Evolutionary conservation across 345 rosid species (phyloP).

Genomic region (Euphorbia lathyris): DNA sequence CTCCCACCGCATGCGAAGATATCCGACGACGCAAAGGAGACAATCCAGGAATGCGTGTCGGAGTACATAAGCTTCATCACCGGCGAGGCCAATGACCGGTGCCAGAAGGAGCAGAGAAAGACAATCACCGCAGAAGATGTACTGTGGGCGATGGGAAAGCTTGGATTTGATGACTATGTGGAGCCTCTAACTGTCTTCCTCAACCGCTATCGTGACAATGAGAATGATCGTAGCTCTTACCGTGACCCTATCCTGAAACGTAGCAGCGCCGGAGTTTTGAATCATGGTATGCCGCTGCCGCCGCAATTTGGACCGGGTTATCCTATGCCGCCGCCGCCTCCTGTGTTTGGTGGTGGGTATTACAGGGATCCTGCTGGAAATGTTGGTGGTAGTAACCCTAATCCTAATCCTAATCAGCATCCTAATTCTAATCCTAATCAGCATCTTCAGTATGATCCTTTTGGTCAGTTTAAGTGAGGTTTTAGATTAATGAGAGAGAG

Average conservation of each 20-base stretch:
- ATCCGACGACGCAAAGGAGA: constrained; percentile 94
- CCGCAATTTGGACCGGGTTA: not conserved
- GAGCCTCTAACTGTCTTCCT: constrained; percentile 76
- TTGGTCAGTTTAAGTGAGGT: too few relatives aligned
- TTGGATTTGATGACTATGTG: constrained; percentile 86
- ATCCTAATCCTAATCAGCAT: too few relatives aligned
- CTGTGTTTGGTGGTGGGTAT: not conserved
- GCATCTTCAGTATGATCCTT: too few relatives aligned
- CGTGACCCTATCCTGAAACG: constrained; percentile 19
- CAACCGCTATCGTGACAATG: constrained; percentile 71
- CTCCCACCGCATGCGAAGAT: constrained; percentile 90
- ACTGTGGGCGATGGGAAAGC: constrained; percentile 91
- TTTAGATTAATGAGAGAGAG: too few relatives aligned
- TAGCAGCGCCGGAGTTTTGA: not conserved
- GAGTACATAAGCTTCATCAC: constrained; percentile 98
- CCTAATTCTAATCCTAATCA: too few relatives aligned
- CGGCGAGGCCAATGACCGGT: constrained; percentile 92
- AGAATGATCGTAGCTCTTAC: constrained; percentile 45
- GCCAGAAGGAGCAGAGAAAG: constrained; percentile 95
- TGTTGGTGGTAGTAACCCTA: too few relatives aligned
- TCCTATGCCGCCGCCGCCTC: not conserved
- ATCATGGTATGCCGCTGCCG: constrained; percentile 12
- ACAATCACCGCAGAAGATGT: constrained; percentile 93
- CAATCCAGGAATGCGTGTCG: constrained; percentile 91
- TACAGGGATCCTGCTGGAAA: too few relatives aligned